Conservation (phyloP, 1,139 yeast species). For the Blastobotrys capitulatus region DNA sequence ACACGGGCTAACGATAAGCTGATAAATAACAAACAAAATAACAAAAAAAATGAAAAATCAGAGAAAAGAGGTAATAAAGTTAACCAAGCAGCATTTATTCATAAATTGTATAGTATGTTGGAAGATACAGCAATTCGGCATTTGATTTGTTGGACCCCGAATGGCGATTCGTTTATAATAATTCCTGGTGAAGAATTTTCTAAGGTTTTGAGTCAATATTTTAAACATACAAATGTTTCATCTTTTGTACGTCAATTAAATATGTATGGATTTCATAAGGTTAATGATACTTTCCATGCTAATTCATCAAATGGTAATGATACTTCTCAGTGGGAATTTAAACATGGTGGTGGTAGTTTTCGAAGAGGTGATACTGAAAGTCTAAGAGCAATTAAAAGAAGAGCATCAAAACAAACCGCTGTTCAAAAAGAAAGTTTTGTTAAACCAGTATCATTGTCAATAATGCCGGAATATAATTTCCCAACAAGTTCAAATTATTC, state of each 20-base stretch:
- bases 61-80: constrained; percentile 9
- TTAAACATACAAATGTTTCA: constrained; percentile 92
- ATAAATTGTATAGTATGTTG: constrained; percentile 55
- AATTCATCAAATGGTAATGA: constrained; percentile 12
- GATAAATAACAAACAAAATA: too few species aligned
- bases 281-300: constrained; percentile 35
- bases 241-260: constrained; percentile 92
- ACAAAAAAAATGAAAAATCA: neutral
- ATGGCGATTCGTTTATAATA: constrained; percentile 42
- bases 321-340: constrained; percentile 68
- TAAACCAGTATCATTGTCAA: constrained; percentile 27
- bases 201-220: constrained; percentile 75
- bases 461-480: constrained; percentile 24
- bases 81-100: constrained; percentile 51
- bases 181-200: constrained; percentile 41
- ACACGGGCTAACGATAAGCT: neutral
- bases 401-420: constrained; percentile 40
- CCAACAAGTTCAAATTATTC: constrained; percentile 11
- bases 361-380: constrained; percentile 67
- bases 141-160: constrained; percentile 75
- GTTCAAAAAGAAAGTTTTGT: constrained; percentile 28
- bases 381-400: constrained; percentile 60
- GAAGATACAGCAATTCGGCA: constrained; percentile 46
- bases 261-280: constrained; percentile 98
- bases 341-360: constrained; percentile 75